A percentile compares a stretch with the other conserved stretches of the same genome.
Evolutionary conservation across 352 stramenopile genomes (phyloP).

Genomic region (Phytophthora pinifolia): DNA sequence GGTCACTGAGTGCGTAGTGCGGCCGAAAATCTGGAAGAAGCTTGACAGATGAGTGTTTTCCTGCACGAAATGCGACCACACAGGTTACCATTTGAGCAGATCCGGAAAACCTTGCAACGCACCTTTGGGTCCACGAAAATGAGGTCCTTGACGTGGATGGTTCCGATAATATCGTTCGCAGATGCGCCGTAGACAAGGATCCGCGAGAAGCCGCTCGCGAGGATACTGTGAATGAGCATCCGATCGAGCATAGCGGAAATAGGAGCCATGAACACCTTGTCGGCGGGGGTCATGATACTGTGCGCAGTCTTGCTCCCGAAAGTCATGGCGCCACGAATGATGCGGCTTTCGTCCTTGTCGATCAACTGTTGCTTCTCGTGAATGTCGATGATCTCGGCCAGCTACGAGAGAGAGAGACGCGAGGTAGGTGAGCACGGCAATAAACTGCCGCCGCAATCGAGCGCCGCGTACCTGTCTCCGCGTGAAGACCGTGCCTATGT

Average conservation of each 20-base stretch:
- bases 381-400: conserved; percentile 96
- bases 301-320: conserved; percentile 91
- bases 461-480: conserved; percentile 53
- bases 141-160: conserved; percentile 99
- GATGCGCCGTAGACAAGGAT: conserved; percentile 91
- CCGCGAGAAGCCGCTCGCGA: conserved; percentile 94
- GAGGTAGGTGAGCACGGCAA: not conserved
- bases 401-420: conserved; percentile 51
- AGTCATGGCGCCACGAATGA: conserved; percentile 95
- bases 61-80: conserved; percentile 21
- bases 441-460: not conserved
- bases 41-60: conserved; percentile 62
- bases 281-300: conserved; percentile 94
- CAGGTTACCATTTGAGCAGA: conserved; percentile 64
- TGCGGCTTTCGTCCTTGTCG: conserved; percentile 91
- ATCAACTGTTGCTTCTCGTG: conserved; percentile 94
- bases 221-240: conserved; percentile 93
- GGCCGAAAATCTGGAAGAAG: conserved; percentile 73
- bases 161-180: conserved; percentile 93
- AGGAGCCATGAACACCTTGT: conserved; percentile 95
- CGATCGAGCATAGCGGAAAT: conserved; percentile 67
- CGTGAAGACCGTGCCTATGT: conserved; percentile 96
- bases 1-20: conserved; percentile 75
- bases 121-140: conserved; percentile 99
- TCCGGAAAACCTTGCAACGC: conserved; percentile 12